phyloP scores from a whole-genome alignment of 2,329 filamentous ascomycete species.

The Apiospora kogelbergensis region DNA sequence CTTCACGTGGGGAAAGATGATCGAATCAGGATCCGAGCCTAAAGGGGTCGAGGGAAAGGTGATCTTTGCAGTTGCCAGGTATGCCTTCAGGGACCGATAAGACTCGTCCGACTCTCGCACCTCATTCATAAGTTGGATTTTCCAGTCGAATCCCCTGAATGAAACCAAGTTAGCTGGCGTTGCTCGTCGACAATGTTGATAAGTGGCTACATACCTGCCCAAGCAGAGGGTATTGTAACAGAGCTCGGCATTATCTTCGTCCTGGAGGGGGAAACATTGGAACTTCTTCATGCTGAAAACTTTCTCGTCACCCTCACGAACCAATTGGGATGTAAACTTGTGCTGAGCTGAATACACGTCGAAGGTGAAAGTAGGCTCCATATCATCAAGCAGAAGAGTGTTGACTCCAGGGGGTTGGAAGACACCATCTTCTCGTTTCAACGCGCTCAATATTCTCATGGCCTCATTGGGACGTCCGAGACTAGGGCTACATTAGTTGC shows the following conservation, averaged over 20 bases:
- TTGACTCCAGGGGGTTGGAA: constrained; percentile 8
- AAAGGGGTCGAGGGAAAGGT: constrained; percentile 14
- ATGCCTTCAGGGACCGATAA: constrained; percentile 21
- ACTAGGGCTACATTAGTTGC: not conserved
- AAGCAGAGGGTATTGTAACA: constrained; percentile 9
- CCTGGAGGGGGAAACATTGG: constrained; percentile 3
- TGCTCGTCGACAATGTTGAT: not conserved
- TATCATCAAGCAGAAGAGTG: not conserved
- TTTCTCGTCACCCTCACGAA: not conserved
- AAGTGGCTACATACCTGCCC: constrained; percentile 10
- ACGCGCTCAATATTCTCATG: not conserved
- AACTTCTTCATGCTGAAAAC: not conserved
- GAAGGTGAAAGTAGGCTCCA: constrained; percentile 11
- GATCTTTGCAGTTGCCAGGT: constrained; percentile 26
- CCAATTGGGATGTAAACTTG: constrained; percentile 6
- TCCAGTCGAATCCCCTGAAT: constrained; percentile 39
- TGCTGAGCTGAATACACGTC: constrained; percentile 9
- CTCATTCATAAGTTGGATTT: constrained; percentile 30
- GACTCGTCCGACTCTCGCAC: constrained; percentile 19
- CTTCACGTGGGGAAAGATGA: constrained; percentile 19
- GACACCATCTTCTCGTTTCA: constrained; percentile 2
- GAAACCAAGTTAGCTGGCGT: not conserved
- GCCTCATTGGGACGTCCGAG: constrained; percentile 2
- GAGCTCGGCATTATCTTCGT: constrained; percentile 1
- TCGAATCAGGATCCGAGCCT: constrained; percentile 26